A percentile compares a stretch with the other conserved stretches of the same genome.
Evolutionary conservation across 1,284 basidiomycete species (phyloP).

Genomic region (Polyporus tsugae): DNA sequence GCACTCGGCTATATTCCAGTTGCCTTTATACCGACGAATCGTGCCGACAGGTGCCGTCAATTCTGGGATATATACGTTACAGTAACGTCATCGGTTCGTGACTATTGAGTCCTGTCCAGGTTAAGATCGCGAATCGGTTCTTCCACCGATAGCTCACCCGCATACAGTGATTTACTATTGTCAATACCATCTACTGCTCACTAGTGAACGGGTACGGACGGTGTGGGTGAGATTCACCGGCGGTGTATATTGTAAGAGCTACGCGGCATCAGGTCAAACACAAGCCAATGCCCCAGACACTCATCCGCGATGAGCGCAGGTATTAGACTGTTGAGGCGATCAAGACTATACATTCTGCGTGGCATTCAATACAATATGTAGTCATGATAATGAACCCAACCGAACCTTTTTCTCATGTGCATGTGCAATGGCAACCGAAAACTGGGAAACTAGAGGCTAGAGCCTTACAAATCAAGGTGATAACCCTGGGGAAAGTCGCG

Average conservation of each 20-base stretch:
- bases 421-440: background rate
- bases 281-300: background rate
- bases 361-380: background rate
- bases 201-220: too few relatives aligned
- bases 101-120: background rate
- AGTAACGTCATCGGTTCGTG: background rate
- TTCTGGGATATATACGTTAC: background rate
- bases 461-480: conserved; percentile 3
- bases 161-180: background rate
- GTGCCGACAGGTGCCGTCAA: background rate
- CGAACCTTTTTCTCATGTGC: background rate
- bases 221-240: background rate
- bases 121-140: background rate
- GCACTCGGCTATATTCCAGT: background rate
- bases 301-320: background rate
- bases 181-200: background rate
- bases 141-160: background rate
- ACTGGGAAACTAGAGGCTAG: background rate
- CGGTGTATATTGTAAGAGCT: background rate
- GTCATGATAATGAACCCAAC: background rate
- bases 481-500: background rate
- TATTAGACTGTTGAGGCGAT: background rate
- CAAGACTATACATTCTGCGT: background rate
- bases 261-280: background rate
- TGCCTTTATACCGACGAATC: background rate